phyloP scores from a whole-genome alignment of 257 asterid species.

The Solanum corneliomulleri region DNA sequence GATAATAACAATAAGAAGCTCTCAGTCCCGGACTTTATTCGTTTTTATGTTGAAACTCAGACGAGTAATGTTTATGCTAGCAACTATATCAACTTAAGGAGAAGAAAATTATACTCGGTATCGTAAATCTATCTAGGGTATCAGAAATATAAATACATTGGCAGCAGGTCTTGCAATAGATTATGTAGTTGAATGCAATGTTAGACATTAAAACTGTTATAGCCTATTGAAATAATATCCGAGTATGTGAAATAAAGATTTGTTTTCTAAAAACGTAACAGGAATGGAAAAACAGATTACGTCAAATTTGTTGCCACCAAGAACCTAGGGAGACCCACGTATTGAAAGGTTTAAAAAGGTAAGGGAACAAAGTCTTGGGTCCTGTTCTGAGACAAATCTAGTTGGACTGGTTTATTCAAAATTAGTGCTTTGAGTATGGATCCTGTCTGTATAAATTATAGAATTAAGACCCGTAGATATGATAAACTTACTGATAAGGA shows the following conservation, averaged over 20 bases:
- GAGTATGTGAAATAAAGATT: not conserved
- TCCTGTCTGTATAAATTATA: not conserved
- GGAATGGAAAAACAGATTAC: not conserved
- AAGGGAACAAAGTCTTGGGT: not conserved
- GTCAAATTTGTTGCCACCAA: not conserved
- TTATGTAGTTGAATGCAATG: not conserved
- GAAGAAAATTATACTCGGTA: not conserved
- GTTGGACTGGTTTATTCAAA: not conserved
- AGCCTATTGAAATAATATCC: not conserved
- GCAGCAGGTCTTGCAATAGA: not conserved
- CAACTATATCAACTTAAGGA: not conserved
- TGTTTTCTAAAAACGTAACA: not conserved
- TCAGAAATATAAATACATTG: not conserved
- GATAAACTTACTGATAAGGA: not conserved
- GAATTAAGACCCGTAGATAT: not conserved
- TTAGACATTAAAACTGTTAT: not conserved
- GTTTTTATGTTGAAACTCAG: not conserved
- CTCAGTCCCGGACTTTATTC: not conserved
- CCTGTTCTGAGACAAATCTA: not conserved
- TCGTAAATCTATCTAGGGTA: not conserved
- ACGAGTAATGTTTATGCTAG: not conserved
- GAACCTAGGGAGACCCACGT: not conserved
- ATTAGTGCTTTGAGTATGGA: not conserved
- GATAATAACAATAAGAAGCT: not conserved
- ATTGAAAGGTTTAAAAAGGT: not conserved